Base-by-base conservation (phyloP, 805 yeast genomes). In the Isabelozyma gotoi region DNA sequence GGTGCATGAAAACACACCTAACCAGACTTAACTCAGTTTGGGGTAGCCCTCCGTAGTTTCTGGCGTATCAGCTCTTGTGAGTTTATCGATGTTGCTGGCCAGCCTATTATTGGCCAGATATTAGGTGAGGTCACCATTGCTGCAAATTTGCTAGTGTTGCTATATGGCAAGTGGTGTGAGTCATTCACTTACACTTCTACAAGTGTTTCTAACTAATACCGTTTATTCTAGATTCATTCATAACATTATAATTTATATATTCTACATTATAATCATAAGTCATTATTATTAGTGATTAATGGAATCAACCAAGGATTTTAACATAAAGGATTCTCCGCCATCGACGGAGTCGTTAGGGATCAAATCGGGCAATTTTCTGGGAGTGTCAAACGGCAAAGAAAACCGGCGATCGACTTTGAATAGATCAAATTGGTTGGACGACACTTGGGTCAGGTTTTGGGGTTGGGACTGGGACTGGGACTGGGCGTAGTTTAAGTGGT, bases 221-320 rank as follows among this genome's bases (percentile, higher is more conserved):
- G 8, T 24, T 24, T 24, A 24, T 24, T 24, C 29, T 24, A 24
- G 7, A 24, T 24, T 10, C 29, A 24, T 24, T 21, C 29, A 24
- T 10, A n/a, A n/a, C n/a, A n/a, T n/a, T n/a, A n/a, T n/a, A n/a
- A n/a, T n/a, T n/a, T 24, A 10, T 24, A 24, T 24, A 24, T 3
- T 24, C 29, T 24, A 24, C 29, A n/a, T 24, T 24, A 24, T 24
- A 2, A 24, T 24, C 29, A 24, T 24, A 24, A 24, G 29, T 24
- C 29, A 24, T 24, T 24, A 24, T 3, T 24, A 24, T 35, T 36
- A 67, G 41, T 65, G 65, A 51, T 69, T 65, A 34, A 71, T 65
- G 19, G 71, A 68, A 45, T 71, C 75, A 38, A 70, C 74, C 46
- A 71, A 62, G 14, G 71, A 64, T 49, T 69, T 63, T 50, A 68